Conservation (phyloP, 1,284 basidiomycete genomes). For the Trichosporon sp. region DNA sequence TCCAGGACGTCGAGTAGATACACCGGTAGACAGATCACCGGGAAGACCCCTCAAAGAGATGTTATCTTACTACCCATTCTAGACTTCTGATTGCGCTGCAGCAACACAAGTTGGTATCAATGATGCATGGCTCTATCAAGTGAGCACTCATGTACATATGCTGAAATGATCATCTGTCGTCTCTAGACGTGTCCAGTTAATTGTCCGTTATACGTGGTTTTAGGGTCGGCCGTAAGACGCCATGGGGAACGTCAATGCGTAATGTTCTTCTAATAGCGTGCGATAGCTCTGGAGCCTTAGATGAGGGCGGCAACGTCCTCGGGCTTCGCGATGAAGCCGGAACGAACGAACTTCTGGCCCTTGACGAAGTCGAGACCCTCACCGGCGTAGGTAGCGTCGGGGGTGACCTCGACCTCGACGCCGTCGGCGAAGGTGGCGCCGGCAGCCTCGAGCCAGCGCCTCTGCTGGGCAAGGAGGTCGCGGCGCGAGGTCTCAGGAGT, state of each 20-base stretch:
- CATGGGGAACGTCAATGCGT: background rate
- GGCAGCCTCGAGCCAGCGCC: constrained; percentile 69
- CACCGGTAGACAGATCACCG: background rate
- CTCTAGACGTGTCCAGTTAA: background rate
- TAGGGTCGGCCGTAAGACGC: background rate
- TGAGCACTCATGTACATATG: constrained; percentile 3
- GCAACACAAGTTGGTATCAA: background rate
- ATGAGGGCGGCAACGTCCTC: constrained; percentile 18
- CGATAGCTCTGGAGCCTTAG: background rate
- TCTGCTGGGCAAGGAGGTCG: constrained; percentile 87
- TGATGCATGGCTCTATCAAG: background rate
- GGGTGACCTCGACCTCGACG: constrained; percentile 84
- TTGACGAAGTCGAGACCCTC: constrained; percentile 78
- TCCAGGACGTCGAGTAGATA: constrained; percentile 66
- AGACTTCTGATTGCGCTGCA: background rate
- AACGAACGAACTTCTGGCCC: constrained; percentile 67
- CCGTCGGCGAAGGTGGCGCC: constrained; percentile 61
- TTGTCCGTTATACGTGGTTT: background rate
- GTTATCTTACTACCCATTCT: background rate
- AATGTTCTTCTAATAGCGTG: background rate
- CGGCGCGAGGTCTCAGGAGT: constrained; percentile 82
- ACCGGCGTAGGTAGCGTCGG: constrained; percentile 80
- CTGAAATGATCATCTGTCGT: background rate
- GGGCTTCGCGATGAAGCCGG: constrained; percentile 36
- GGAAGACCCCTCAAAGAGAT: background rate